phyloP scores from a whole-genome alignment of 2,329 filamentous ascomycete species.

The Tolypocladium tundrense region DNA sequence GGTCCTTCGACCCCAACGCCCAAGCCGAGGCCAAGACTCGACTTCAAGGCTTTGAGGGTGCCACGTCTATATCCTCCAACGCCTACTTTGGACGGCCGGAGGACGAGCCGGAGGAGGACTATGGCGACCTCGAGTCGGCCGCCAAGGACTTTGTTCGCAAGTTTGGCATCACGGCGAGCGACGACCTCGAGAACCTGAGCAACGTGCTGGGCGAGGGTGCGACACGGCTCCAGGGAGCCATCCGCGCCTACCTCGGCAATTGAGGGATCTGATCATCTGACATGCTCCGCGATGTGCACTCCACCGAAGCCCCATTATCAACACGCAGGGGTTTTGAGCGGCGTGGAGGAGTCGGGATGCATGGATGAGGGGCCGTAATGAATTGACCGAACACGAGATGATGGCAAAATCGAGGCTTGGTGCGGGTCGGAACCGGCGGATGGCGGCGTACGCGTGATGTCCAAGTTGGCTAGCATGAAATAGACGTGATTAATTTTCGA shows the following conservation, averaged over 20 bases:
- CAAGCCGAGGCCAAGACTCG: constrained; percentile 80
- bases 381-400: not conserved
- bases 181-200: constrained; percentile 87
- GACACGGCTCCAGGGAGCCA: constrained; percentile 67
- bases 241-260: constrained; percentile 53
- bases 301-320: not conserved
- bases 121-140: constrained; percentile 83
- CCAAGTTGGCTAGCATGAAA: constrained; percentile 23
- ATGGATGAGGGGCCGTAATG: not conserved
- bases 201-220: constrained; percentile 79
- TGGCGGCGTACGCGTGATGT: constrained; percentile 20
- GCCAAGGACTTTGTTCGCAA: constrained; percentile 94
- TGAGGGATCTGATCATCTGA: constrained; percentile 19
- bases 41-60: constrained; percentile 87
- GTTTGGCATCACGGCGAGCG: constrained; percentile 90
- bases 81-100: constrained; percentile 95
- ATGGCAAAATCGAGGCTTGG: not conserved
- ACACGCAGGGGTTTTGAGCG: not conserved
- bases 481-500: constrained; percentile 11
- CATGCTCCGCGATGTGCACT: not conserved
- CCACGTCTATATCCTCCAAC: constrained; percentile 86
- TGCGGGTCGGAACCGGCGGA: not conserved
- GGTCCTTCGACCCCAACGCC: constrained; percentile 67
- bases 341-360: not conserved
- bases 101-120: constrained; percentile 68